Evolutionary conservation across 495 filamentous ascomycete genomes (phyloP), one percentile per base, ranked within the genome.

Genomic region (Penicillium diatomitis): DNA sequence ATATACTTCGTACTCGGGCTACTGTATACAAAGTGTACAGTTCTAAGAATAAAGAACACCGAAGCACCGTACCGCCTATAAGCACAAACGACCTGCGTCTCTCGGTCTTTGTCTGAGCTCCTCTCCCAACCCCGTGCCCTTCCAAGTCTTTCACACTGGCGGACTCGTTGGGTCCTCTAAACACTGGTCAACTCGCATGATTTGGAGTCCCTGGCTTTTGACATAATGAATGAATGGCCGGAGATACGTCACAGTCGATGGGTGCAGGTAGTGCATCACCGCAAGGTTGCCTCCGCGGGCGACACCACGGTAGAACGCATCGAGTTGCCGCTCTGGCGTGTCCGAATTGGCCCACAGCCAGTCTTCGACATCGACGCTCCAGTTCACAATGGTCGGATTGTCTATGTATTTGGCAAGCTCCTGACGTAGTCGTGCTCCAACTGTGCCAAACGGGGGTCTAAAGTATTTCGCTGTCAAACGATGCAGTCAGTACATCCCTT

Each of bases 141-240:
- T 6, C 29, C 3, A 5, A 6, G n/a, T n/a, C 32, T 12, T 31
- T 62, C 41, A 58, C 56, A 86, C 51, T 11, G 80, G 68, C 12
- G 84, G 84, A 43, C 82, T 82, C 42, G 76, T 68, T 5, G 80
- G 81, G 65, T 88, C 86, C 70, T 78, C 75, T 73, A 90, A 62
- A 60, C 86, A 90, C 69, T 88, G 85, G 60, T 90, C 86, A 41
- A 90, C 80, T 12, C 86, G 71, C 86, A 90, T 88, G 47, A 90
- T 63, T 49, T 72, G 66, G 68, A 85, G 79, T 10, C 84, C 84
- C 2, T 73, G 78, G 6, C 56, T 68, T 70, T 83, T 87, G 33
- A 85, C 82, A 36, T 85, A 70, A 47, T 69, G 65, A 60, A 90
- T 88, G 56, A 87, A 83, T 64, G 87, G 71, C 39, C 70, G 67